Conservation (phyloP, 176 grass and related monocot species). For the barley (Hordeum vulgare) region DNA sequence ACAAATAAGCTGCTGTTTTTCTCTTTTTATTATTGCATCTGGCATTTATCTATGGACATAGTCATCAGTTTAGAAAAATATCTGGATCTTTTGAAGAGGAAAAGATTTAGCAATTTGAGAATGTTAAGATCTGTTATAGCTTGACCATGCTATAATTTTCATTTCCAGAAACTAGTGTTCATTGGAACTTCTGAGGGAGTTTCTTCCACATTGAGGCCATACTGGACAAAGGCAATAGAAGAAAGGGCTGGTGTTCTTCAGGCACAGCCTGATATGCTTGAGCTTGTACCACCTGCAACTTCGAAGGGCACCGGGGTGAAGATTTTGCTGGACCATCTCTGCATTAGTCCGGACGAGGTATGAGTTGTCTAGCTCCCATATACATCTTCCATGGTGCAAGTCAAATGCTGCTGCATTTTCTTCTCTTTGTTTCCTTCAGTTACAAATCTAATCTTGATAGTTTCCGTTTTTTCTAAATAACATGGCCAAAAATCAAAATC, state of each 20-base stretch:
- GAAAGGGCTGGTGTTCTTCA: constrained; percentile 70
- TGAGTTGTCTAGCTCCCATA: neutral
- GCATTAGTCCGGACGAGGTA: constrained; percentile 74
- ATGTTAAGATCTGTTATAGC: neutral
- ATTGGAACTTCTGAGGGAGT: constrained; percentile 69
- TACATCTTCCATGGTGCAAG: neutral
- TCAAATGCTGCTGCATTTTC: neutral
- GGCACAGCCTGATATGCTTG: constrained; percentile 88
- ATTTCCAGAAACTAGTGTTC: constrained; percentile 83
- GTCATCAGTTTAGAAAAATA: neutral
- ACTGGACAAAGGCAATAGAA: constrained; percentile 66
- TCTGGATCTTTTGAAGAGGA: neutral
- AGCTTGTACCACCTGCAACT: constrained; percentile 81
- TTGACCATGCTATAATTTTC: constrained; percentile 14
- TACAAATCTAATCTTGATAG: neutral
- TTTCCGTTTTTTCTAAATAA: neutral
- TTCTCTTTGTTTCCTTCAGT: neutral
- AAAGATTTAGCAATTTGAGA: neutral
- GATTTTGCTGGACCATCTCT: constrained; percentile 76
- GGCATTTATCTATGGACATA: neutral
- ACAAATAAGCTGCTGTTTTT: neutral
- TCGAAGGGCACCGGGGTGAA: constrained; percentile 82
- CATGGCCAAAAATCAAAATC: neutral
- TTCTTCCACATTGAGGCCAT: constrained; percentile 61
- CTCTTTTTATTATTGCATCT: neutral